Evolutionary conservation across 805 yeast genomes (phyloP), one percentile per base, ranked within the genome.

Genomic region (Ogataea nitratoaversa): DNA sequence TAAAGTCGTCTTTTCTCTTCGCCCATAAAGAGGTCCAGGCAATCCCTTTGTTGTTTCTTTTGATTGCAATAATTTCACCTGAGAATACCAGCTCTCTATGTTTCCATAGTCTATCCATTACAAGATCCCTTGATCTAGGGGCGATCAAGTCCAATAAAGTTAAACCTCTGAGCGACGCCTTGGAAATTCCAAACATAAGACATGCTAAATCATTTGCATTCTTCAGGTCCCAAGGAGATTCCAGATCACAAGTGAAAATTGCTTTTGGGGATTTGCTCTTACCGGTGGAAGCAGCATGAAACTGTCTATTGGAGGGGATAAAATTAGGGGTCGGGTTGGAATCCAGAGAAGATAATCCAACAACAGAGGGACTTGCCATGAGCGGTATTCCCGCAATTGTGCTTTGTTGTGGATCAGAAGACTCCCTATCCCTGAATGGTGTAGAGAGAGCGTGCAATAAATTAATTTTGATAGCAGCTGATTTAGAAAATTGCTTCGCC

Each of bases 11-110:
- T 49, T 81, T 79, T 43, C 78, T 68, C 53, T 89, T 89, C 0
- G 93, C 95, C 96, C 96, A 91, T 41, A 90, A 62, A 0, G 95
- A 84, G 9, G 95, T 89, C 84, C 95, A 82, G 1, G 90, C 84
- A 43, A 75, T 66, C 22, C 73, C 73, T 35, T 72, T 73, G 14
- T 84, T 84, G 12, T 82, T 78, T 49, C 87, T 73, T 30, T 76
- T 68, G 34, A 89, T 83, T 8, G 95, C 95, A 11, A 88, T 79
- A 35, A 89, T 79, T 52, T 86, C 93, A 43, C 96, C 97, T 2
- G 89, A 76, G 55, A 84, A 84, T 0, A 82, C 76, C 37, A 81
- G 72, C 43, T 75, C 75, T 20, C 53, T 59, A 34, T 46, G 60
- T 57, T 60, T 57, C 34, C 63, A 59, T 41, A 83, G 63, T 54